Evolutionary conservation across 2,329 filamentous ascomycete genomes (phyloP), one percentile per base, ranked within the genome.

Genomic region (Pleurostoma richardsiae): DNA sequence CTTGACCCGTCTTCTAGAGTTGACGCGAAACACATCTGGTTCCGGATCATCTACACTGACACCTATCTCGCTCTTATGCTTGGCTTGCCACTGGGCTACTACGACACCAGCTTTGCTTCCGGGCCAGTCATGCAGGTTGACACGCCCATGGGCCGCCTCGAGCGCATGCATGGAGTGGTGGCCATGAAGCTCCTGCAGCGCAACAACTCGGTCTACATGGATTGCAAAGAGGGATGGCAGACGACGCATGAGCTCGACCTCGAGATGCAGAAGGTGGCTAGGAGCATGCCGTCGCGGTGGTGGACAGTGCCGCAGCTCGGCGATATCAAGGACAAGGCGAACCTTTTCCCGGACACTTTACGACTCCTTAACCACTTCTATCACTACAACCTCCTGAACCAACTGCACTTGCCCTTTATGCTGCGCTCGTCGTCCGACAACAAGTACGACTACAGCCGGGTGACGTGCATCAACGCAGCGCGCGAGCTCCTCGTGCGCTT

Each of bases 1-100:
- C 50, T 63, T 30, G 54, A 61, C 2, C 43, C 54, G n/a, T 44
- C 56, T 6, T 65, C 56, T 4, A 45, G 53, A 27, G 54, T 67
- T 8, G 51, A 63, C 28, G 57, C 61, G 2, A 58, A 60, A 38
- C 55, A 60, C 38, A 56, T 73, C 49, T 76, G 71, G 73, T 69
- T 67, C 43, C 67, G 67, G 5, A 57, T 76, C 1, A 54, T 73
- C 4, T 57, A 59, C 26, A 55, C 62, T 2, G 74, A 77, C 43
- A 66, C 71, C 1, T 70, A 72, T 41, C 56, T 76, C 1, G 71
- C 62, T 19, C 50, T 75, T 8, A 63, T 73, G 56, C 54, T 75
- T 1, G 71, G 70, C 7, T 55, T 74, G 3, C 67, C 71, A 2
- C 66, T 67, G 31, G 65, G 59, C 33, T 49, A 57, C 6, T 44